These are phyloP conservation scores for Globisporangium abappressorium DNA, from an alignment of 352 stramenopile genomes.

Conservation along the genomic window DNA sequence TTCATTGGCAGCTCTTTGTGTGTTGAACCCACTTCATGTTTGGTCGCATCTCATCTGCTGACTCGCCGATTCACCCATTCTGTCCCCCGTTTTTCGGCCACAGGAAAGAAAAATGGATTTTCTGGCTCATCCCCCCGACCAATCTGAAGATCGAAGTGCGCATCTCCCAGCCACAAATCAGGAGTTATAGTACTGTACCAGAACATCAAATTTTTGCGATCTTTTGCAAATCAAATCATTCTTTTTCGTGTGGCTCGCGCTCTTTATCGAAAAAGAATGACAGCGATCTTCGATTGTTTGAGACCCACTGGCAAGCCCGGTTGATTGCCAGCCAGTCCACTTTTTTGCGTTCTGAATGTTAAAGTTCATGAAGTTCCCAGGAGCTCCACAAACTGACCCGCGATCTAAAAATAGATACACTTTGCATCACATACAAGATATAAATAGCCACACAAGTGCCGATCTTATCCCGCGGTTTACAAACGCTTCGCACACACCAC, in stretches of 20 bases:
- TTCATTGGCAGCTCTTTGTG: not conserved
- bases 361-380: no score
- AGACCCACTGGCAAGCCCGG: no score
- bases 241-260: not conserved
- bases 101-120: slow-evolving; percentile 12
- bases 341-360: no score
- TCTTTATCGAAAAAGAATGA: not conserved
- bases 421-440: not conserved
- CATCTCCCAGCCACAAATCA: slow-evolving; percentile 2
- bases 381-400: no score
- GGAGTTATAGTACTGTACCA: not conserved
- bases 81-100: not conserved
- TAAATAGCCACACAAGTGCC: not conserved
- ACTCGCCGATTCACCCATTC: not conserved
- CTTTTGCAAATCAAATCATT: not conserved
- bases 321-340: no score
- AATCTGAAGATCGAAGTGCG: not conserved
- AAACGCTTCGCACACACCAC: not conserved
- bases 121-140: slow-evolving; percentile 11
- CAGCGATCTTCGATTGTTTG: no score
- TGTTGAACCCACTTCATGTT: not conserved
- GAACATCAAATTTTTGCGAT: not conserved
- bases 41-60: not conserved
- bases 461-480: not conserved
- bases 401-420: not conserved